Base-by-base conservation (phyloP, 192 early-diverging fungal species). In the Dispira simplex region DNA sequence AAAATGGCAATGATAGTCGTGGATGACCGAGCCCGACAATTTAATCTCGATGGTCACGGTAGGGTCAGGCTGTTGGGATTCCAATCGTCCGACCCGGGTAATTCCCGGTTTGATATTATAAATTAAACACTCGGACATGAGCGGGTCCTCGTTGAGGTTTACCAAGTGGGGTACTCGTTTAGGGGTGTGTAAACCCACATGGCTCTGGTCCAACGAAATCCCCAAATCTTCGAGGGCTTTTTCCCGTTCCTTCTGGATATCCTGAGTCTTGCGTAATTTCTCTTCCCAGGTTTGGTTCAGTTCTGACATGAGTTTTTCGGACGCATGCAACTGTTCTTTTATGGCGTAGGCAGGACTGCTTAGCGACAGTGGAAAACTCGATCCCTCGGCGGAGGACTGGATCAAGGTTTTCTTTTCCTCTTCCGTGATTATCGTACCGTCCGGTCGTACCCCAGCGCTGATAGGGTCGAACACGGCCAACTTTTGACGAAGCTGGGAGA, bases 91-190 rank as follows among this genome's bases (percentile, higher is more conserved):
- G 4, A 91, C 90, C 9, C 69, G 63, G 0, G 89, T 90, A 8
- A 64, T 72, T 0, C 92, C 92, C 1, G 80, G 77, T 49, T 85
- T 85, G 58, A 95, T 75, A 54, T 85, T 85, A 73, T 92, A 93
- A n/a, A 95, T 80, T 3, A 95, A 75, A 63, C 90, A 93, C 66
- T 95, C 91, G 18, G 86, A 86, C 85, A 90, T 86, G 16, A 88
- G 77, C 54, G 91, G 88, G 67, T 95, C 88, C 67, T 93, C 91
- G 67, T 87, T 91, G 23, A 91, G 80, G 64, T 93, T 95, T 63
- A 95, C 81, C 52, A 95, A 73, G 70, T 95, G 90, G 27, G 92
- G 90, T 44, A 83, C 77, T 43, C 81, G 81, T 55, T 85, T 83
- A 8, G 92, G 90, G 11, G 84, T 81, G 64, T 82, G 81, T 5